A percentile compares a stretch with the other conserved stretches of the same genome.
These are phyloP conservation scores for Dipteronia dyeriana DNA, from an alignment of 345 rosid species.

Conservation along the genomic window DNA sequence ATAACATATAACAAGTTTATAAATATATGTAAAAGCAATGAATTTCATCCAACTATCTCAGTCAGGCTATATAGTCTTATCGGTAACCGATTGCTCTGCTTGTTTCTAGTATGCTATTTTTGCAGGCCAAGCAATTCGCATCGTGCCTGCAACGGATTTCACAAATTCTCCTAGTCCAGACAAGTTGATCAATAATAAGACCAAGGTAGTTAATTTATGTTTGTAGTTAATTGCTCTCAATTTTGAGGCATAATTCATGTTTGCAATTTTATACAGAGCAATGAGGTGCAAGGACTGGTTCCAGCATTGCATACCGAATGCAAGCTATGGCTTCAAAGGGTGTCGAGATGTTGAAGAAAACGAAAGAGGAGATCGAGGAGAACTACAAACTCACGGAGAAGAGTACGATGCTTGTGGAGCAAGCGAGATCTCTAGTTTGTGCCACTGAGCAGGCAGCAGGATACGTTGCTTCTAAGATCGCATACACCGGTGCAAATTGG, in stretches of 20 bases:
- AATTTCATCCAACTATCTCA: too few species aligned
- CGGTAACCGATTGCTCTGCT: background rate
- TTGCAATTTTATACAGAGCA: background rate
- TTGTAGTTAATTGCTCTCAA: too few species aligned
- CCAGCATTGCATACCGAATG: constrained; percentile 7
- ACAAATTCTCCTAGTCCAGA: background rate
- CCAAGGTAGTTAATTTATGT: background rate
- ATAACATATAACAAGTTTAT: too few species aligned
- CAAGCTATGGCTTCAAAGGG: constrained; percentile 13
- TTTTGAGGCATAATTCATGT: background rate
- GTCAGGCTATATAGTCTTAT: background rate
- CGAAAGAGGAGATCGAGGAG: constrained; percentile 11
- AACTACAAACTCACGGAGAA: constrained; percentile 14
- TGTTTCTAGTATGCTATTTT: constrained; percentile 31
- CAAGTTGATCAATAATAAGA: background rate
- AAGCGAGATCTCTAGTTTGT: background rate
- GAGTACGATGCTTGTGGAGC: background rate
- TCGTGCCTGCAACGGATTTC: constrained; percentile 18
- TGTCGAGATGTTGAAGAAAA: background rate
- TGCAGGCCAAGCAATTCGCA: constrained; percentile 25
- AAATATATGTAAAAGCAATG: too few species aligned
- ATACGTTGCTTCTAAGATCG: constrained; percentile 2
- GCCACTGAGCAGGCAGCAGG: constrained; percentile 16
- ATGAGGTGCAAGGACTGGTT: background rate
- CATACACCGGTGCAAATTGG: constrained; percentile 2